phyloP scores from a whole-genome alignment of 2,329 filamentous ascomycete genomes.

The Tolypocladium tropicale region DNA sequence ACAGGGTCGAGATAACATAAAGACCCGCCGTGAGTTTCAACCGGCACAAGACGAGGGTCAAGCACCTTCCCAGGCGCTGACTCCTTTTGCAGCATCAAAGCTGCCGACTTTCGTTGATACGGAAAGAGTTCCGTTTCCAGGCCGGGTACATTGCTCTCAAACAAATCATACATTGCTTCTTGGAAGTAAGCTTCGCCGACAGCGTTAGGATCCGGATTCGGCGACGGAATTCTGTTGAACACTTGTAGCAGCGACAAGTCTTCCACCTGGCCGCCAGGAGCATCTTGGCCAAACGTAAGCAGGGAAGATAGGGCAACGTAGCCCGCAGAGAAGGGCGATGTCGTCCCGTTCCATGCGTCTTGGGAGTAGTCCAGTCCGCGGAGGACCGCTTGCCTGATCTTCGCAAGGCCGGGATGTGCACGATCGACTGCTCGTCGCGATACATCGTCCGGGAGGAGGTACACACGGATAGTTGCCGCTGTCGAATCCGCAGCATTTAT shows the following conservation, averaged over 20 bases:
- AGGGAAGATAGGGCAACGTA: not conserved
- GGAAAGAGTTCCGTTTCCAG: conserved; percentile 58
- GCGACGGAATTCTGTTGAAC: conserved; percentile 66
- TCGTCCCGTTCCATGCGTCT: conserved; percentile 42
- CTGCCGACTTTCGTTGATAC: conserved; percentile 73
- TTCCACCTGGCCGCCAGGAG: conserved; percentile 27
- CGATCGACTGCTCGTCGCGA: conserved; percentile 42
- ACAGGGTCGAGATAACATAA: conserved; percentile 63
- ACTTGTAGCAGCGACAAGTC: conserved; percentile 52
- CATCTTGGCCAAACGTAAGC: conserved; percentile 13
- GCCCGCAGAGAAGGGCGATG: conserved; percentile 3
- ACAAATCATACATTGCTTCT: conserved; percentile 43
- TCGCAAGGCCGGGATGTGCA: conserved; percentile 30
- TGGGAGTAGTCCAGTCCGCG: conserved; percentile 43
- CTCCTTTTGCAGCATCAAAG: conserved; percentile 78
- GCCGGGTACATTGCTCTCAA: conserved; percentile 43
- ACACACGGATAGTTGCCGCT: conserved; percentile 37
- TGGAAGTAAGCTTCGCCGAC: conserved; percentile 40
- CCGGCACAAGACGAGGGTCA: conserved; percentile 61
- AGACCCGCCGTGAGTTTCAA: conserved; percentile 48
- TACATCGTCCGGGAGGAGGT: conserved; percentile 57
- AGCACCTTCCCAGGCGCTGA: conserved; percentile 49
- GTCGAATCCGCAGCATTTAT: conserved; percentile 8
- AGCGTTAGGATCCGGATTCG: conserved; percentile 40
- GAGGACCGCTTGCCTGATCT: conserved; percentile 38